Evolutionary conservation across 176 grass and related monocot genomes (phyloP).

Genomic region (Avena eriantha): DNA sequence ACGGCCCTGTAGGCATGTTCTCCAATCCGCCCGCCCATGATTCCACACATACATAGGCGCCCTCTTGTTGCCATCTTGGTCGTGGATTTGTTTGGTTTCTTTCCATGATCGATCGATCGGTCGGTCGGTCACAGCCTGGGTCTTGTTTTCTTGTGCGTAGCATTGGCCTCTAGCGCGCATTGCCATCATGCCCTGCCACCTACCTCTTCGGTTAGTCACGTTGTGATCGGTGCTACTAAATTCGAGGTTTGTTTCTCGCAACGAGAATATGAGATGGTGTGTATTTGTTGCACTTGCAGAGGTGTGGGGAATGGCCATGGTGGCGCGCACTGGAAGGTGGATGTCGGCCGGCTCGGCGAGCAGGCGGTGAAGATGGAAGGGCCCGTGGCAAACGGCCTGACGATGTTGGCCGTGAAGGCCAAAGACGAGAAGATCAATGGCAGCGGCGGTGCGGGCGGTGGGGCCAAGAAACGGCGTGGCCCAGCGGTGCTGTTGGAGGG

Average conservation of each 20-base stretch:
- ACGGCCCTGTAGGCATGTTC: constrained; percentile 47
- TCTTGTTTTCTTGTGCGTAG: background rate
- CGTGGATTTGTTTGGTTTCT: constrained; percentile 34
- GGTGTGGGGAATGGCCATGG: constrained; percentile 24
- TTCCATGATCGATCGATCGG: constrained; percentile 9
- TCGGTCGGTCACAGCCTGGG: constrained; percentile 31
- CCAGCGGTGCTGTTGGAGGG: constrained; percentile 65
- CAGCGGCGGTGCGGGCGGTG: constrained; percentile 18
- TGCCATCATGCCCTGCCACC: constrained; percentile 9
- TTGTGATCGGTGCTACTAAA: background rate
- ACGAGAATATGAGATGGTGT: background rate
- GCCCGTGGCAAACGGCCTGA: background rate
- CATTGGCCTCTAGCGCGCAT: constrained; percentile 41
- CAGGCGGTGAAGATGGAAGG: background rate
- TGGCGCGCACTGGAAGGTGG: background rate
- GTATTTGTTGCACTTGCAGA: constrained; percentile 18
- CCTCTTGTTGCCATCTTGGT: constrained; percentile 20
- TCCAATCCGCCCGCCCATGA: constrained; percentile 28
- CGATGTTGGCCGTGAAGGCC: background rate
- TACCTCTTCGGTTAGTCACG: background rate
- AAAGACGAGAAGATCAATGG: constrained; percentile 24
- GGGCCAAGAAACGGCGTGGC: constrained; percentile 56
- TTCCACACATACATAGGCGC: constrained; percentile 15
- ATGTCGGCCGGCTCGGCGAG: background rate
- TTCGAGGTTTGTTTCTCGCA: background rate